phyloP scores from a whole-genome alignment of 192 early-diverging fungal genomes.

The Hyaloraphidium curvatum region DNA sequence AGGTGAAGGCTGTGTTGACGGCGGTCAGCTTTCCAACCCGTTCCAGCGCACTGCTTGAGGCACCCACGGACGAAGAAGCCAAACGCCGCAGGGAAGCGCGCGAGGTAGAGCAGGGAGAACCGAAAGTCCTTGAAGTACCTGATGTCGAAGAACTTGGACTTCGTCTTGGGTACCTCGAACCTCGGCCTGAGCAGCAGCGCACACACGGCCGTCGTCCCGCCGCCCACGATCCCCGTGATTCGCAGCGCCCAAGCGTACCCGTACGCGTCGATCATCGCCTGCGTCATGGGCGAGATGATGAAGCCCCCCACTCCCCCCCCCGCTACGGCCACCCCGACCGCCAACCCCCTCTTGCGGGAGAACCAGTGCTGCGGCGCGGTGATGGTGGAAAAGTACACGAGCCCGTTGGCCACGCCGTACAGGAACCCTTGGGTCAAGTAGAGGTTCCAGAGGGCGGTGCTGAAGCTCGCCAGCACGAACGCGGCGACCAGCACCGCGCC shows the following conservation, averaged over 20 bases:
- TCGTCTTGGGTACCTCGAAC: no score
- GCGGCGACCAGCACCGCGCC: not conserved
- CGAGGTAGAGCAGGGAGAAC: no score
- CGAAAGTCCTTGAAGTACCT: no score
- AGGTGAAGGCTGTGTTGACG: no score
- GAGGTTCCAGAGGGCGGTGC: conserved; percentile 42
- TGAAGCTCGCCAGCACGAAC: conserved; percentile 30
- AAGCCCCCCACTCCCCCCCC: not conserved
- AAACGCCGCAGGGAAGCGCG: no score
- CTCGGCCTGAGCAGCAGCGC: no score
- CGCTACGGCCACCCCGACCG: conserved; percentile 26
- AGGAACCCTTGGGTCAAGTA: conserved; percentile 41
- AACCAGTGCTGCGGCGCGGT: conserved; percentile 45
- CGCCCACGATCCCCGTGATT: conserved; percentile 22
- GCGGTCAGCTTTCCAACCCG: no score
- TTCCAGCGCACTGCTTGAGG: no score
- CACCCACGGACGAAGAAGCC: conserved; percentile 2
- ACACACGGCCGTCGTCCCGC: no score
- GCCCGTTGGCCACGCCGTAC: conserved; percentile 31
- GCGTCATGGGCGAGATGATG: conserved; percentile 22
- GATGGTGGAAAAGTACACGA: conserved; percentile 36
- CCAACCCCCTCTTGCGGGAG: conserved; percentile 25
- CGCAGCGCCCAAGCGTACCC: conserved; percentile 33
- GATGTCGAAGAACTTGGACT: no score
- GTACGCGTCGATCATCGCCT: conserved; percentile 18